Conservation (phyloP, 371 early-diverging fungal genomes). For the Syncephalis plumigaleata region DNA sequence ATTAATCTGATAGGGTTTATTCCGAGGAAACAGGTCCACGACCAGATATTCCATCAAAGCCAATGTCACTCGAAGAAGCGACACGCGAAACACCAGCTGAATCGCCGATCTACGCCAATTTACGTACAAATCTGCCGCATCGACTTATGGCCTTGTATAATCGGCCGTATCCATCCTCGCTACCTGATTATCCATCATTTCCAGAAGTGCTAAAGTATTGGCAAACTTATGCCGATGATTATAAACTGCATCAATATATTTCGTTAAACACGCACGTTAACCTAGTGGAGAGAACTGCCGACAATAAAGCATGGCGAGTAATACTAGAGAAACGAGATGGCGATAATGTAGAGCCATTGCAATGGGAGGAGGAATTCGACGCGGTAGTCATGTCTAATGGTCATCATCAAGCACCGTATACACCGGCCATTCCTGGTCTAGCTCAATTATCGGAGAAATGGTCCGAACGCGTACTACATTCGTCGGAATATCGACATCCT, state of each 20-base stretch:
- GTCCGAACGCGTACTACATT: slow-evolving; percentile 18
- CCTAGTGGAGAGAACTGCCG: slow-evolving; percentile 8
- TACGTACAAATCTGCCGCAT: slow-evolving; percentile 37
- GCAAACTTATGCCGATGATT: slow-evolving; percentile 11
- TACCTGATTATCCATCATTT: slow-evolving; percentile 9
- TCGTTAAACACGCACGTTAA: slow-evolving; percentile 24
- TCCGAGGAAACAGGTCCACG: slow-evolving; percentile 11
- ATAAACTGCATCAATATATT: slow-evolving; percentile 13
- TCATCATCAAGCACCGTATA: slow-evolving; percentile 28
- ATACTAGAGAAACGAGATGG: slow-evolving; percentile 4
- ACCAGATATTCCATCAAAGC: slow-evolving; percentile 14
- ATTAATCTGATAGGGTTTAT: slow-evolving; percentile 14
- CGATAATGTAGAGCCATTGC: slow-evolving; percentile 2
- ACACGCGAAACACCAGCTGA: slow-evolving; percentile 2
- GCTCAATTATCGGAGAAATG: not conserved
- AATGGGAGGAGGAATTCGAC: slow-evolving; percentile 18
- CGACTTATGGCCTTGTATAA: slow-evolving; percentile 34
- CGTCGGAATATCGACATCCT: slow-evolving; percentile 31
- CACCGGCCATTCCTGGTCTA: slow-evolving; percentile 31
- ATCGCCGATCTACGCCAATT: slow-evolving; percentile 30
- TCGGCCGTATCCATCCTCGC: slow-evolving; percentile 15
- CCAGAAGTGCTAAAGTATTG: slow-evolving; percentile 23
- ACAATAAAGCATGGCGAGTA: slow-evolving; percentile 10
- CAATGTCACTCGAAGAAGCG: slow-evolving; percentile 14
- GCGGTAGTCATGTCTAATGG: slow-evolving; percentile 38